A percentile compares a stretch with the other conserved stretches of the same genome.
phyloP scores from a whole-genome alignment of 2,329 filamentous ascomycete genomes.

The Fusarium subtropicale region DNA sequence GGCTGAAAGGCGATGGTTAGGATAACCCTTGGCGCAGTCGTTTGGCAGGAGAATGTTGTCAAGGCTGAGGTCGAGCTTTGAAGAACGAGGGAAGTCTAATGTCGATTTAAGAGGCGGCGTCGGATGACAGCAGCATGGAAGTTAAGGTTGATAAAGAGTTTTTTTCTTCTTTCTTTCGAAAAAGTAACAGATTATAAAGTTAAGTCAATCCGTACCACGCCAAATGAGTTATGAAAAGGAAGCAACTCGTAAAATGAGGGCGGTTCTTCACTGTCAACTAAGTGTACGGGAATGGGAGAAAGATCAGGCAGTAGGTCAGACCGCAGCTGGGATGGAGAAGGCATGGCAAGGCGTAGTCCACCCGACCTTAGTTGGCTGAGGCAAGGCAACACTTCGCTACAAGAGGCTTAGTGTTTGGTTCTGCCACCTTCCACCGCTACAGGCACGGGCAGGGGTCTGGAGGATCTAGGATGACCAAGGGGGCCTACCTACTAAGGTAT shows the following conservation, averaged over 20 bases:
- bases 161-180: neutral
- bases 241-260: slow-evolving; percentile 26
- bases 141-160: slow-evolving; percentile 1
- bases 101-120: slow-evolving; percentile 13
- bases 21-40: neutral
- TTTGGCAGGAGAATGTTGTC: slow-evolving; percentile 11
- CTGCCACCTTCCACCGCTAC: slow-evolving; percentile 44
- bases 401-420: slow-evolving; percentile 37
- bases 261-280: slow-evolving; percentile 25
- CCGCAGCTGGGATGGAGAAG: slow-evolving; percentile 41
- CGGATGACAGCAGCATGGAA: slow-evolving; percentile 9
- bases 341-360: slow-evolving; percentile 28
- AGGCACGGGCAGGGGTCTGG: slow-evolving; percentile 28
- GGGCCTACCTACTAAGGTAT: neutral
- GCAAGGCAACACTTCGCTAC: slow-evolving; percentile 36
- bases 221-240: slow-evolving; percentile 37
- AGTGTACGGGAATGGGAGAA: slow-evolving; percentile 29
- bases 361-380: slow-evolving; percentile 34
- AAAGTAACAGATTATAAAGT: slow-evolving; percentile 16
- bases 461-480: neutral
- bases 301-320: slow-evolving; percentile 49
- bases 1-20: neutral
- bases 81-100: slow-evolving; percentile 8
- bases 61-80: slow-evolving; percentile 24
- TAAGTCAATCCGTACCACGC: slow-evolving; percentile 30